Evolutionary conservation across 352 stramenopile species (phyloP).

Genomic region (Halophytophthora batemanensis): DNA sequence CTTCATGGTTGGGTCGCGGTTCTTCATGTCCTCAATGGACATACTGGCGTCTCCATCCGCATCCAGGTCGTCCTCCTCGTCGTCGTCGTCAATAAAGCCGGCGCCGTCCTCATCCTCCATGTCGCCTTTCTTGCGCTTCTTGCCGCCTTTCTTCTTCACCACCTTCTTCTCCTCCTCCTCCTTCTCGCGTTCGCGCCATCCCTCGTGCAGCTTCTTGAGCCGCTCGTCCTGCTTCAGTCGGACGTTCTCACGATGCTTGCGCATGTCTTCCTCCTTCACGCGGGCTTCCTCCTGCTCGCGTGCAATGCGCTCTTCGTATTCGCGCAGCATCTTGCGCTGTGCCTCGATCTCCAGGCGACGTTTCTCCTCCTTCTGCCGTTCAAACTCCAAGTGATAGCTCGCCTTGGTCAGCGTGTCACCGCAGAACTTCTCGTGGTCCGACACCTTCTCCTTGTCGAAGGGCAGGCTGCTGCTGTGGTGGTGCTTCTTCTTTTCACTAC

Average conservation of each 20-base stretch:
- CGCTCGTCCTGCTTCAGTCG: constrained; percentile 82
- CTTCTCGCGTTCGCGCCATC: constrained; percentile 78
- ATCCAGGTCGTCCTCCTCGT: constrained; percentile 52
- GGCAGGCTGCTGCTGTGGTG: constrained; percentile 38
- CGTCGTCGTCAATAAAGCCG: constrained; percentile 63
- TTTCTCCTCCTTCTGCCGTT: constrained; percentile 85
- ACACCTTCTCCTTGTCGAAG: constrained; percentile 87
- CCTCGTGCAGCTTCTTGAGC: constrained; percentile 75
- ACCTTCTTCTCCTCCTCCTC: constrained; percentile 85
- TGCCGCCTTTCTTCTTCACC: constrained; percentile 62
- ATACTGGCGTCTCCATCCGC: constrained; percentile 57
- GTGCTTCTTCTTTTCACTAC: constrained; percentile 57
- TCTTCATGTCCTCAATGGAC: constrained; percentile 90
- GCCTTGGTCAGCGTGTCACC: constrained; percentile 83
- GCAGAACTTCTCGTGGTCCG: constrained; percentile 86
- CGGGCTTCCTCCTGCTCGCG: constrained; percentile 54
- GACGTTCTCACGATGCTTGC: constrained; percentile 63
- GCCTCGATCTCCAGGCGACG: constrained; percentile 76
- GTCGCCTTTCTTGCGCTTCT: constrained; percentile 72
- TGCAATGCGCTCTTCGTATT: constrained; percentile 79
- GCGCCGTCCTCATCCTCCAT: constrained; percentile 59
- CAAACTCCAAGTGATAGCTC: constrained; percentile 88
- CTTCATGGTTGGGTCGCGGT: constrained; percentile 85
- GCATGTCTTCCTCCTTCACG: constrained; percentile 55
- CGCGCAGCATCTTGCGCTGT: constrained; percentile 73